Evolutionary conservation across 371 early-diverging fungal genomes (phyloP), one percentile per base, ranked within the genome.

Genomic region (Mortierella sp.): DNA sequence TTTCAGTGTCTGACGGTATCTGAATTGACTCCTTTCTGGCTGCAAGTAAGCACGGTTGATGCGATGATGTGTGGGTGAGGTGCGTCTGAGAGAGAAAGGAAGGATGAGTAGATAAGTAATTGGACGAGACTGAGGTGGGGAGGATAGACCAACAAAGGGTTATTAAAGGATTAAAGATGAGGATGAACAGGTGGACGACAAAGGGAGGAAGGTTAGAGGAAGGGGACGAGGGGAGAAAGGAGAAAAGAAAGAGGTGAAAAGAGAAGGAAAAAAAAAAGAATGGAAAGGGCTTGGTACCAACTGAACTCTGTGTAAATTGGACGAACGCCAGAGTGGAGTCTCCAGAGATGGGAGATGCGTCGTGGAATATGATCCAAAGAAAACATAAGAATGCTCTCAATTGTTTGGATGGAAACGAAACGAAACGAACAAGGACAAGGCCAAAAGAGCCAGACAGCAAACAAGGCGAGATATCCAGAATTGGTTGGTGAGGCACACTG

Each of bases 381-480:
- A 56, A 29, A 46, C 24, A 70, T n/a, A 44, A 71, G 29, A 51
- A 10, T 48, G 72, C 72, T 72, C 48, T 68, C 68, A 68, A 68
- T 18, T 38, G 24, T 68, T 68, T 35, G 38, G 27, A 27, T n/a
- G 27, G 43, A 60, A 14, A 6, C 18, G 63, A 29, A 29, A 60
- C 2, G 11, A 41, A 68, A 35, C n/a, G 41, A 63, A 18, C 7
- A 32, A 63, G 32, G 32, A 63, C 29, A 63, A 63, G 35, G 65
- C 14, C 48, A 46, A 14, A 68, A 24, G 43, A 21, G 24, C 35
- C 63, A 35, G 12, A 32, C 29, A 18, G 11, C 21, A 35, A 18
- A 18, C 35, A 35, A 63, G 35, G 60, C 14, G 32, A 29, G 12
- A 46, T 46, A 14, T 46, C 48, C 12, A 14, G 18, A 54, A 54